Conservation (phyloP, 75 land plant species). For the Sequoiadendron giganteum region DNA sequence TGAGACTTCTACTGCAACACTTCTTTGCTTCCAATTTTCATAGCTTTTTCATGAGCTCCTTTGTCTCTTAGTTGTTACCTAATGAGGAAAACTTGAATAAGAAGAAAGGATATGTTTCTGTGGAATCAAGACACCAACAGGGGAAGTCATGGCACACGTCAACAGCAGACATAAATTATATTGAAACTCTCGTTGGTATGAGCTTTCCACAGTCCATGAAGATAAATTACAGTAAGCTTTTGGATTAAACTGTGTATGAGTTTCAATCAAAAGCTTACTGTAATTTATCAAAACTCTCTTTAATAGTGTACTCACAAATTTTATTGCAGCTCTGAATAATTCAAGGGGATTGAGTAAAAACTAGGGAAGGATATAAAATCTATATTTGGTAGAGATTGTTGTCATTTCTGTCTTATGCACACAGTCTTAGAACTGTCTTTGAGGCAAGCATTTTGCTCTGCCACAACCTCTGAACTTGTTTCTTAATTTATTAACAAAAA, state of each 20-base stretch:
- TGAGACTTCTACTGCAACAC: too few relatives aligned
- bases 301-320: neutral
- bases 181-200: too few relatives aligned
- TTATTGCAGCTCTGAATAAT: neutral
- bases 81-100: neutral
- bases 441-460: neutral
- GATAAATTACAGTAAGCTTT: too few relatives aligned
- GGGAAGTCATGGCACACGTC: neutral
- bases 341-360: neutral
- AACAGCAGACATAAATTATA: too few relatives aligned
- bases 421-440: neutral
- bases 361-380: neutral
- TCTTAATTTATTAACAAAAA: neutral
- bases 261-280: too few relatives aligned
- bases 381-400: neutral
- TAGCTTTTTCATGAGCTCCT: neutral
- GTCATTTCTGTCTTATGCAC: neutral
- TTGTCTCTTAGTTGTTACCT: neutral
- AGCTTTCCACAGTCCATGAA: too few relatives aligned
- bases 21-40: too few relatives aligned
- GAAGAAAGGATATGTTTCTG: neutral
- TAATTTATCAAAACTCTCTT: neutral
- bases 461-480: neutral
- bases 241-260: too few relatives aligned
- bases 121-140: neutral